Base-by-base conservation (phyloP, 179 eudicot genomes). In the Carnegiea gigantea region DNA sequence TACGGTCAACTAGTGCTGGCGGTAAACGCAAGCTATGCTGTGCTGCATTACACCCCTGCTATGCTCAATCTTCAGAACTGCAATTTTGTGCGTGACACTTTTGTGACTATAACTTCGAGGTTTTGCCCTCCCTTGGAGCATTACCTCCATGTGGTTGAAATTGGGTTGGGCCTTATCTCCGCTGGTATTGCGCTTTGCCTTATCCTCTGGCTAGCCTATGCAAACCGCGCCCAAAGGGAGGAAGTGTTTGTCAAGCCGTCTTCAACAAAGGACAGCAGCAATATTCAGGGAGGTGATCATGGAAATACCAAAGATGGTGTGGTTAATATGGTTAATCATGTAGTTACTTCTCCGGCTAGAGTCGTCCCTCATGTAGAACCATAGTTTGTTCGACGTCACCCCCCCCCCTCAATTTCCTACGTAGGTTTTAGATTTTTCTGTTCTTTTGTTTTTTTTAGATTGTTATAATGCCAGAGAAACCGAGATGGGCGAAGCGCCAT, bases 201-300 rank as follows among this genome's bases (percentile, higher is more conserved):
- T 72, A 89, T 90, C 20, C 86, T 96, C 70, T 96, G 99, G 96
- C 85, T 96, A 48, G 84, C 93, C 76, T 89, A 90, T 78, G 91
- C 95, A 80, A 93, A 96, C 92, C 91, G 90, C 92, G 95, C 92
- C 92, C 93, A 77, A 89, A 91, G 95, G 93, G 93, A 94, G 96
- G 96, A 96, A 82, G 89, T 85, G 95, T 89, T 93, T 88, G 92
- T 82, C 60, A 85, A 85, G 84, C 77, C 86, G 73, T 82, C 89
- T 1, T 84, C 84, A 11, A 64, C 77, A 82, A 84, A 79, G 65
- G 80, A 86, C 78, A 79, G 83, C 46, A 38, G 82, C 73, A 79
- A n/a, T 5, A 17, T 10, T 24, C 59, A 62, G 17, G 74, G 62
- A 26, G 51, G 60, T 20, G 70, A 59, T 59, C 81, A 4, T 14